A percentile compares a stretch with the other conserved stretches of the same genome.
phyloP scores from a whole-genome alignment of 495 filamentous ascomycete genomes.

The Penicillium paxilli region DNA sequence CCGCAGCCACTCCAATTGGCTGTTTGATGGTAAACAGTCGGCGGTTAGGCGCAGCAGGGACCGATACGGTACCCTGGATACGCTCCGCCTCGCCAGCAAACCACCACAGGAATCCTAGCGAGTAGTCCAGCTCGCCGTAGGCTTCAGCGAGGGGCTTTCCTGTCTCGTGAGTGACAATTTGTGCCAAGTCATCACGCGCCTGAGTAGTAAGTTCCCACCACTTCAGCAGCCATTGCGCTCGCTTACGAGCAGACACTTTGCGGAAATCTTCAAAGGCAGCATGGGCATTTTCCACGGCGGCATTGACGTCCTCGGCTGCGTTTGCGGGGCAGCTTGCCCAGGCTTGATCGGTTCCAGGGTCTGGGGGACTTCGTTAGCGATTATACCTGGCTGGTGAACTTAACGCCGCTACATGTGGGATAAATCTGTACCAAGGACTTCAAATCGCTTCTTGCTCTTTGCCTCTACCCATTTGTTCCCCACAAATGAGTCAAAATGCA shows the following conservation, averaged over 20 bases:
- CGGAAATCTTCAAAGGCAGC: constrained; percentile 61
- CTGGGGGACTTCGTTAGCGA: constrained; percentile 27
- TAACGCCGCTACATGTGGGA: background rate
- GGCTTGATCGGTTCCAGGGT: constrained; percentile 63
- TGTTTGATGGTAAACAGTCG: constrained; percentile 71
- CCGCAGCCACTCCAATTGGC: constrained; percentile 64
- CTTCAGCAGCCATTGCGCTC: constrained; percentile 63
- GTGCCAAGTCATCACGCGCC: constrained; percentile 55
- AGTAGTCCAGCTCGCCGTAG: constrained; percentile 61
- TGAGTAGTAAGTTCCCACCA: constrained; percentile 56
- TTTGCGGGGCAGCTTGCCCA: constrained; percentile 67
- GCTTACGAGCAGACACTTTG: constrained; percentile 57
- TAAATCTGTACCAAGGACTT: constrained; percentile 54
- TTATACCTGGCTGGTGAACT: too few species aligned
- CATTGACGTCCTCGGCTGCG: constrained; percentile 59
- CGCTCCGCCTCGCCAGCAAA: constrained; percentile 71
- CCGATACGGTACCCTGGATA: constrained; percentile 59
- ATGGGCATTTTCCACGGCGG: constrained; percentile 58
- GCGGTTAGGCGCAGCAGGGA: constrained; percentile 56
- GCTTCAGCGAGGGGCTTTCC: constrained; percentile 64
- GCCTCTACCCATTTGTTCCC: constrained; percentile 62
- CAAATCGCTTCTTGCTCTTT: constrained; percentile 63
- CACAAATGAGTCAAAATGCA: constrained; percentile 61
- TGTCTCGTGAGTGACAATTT: constrained; percentile 61
- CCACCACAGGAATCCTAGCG: constrained; percentile 62